Evolutionary conservation across 768 basidiomycete species (phyloP), one percentile per base, ranked within the genome.

Genomic region (Boletellus sp.): DNA sequence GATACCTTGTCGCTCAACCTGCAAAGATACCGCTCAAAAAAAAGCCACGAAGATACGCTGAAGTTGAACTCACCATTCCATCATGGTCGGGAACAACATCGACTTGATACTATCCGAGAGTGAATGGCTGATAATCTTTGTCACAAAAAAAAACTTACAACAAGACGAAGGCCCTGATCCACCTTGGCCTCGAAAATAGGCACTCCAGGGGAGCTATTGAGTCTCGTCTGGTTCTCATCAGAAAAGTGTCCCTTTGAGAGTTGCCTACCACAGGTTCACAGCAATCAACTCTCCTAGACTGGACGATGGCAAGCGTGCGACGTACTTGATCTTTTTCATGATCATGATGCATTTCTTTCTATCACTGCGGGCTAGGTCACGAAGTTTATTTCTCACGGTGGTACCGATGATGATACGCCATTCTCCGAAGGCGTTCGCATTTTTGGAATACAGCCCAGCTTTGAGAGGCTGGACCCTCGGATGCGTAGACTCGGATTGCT

Each of bases 111-210:
- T 79, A 17, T 42, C 10, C 4, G 12, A 1, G 22, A 24, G 15
- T 62, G 12, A 55, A 38, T 26, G n/a, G 17, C 13, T 1, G 2
- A 35, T 37, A 10, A 1, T 17, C 33, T 31, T 20, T 17, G 37
- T 7, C 3, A 15, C 11, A n/a, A n/a, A 44, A 36, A 13, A 26
- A 31, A 24, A 64, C 76, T 5, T 56, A 81, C 80, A 2, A 84
- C 71, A 20, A 84, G 61, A 9, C 80, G 69, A 20, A 73, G 60
- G 54, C 81, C 78, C 0, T 70, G 56, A 9, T 78, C 78, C 74
- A 86, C 80, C 60, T 84, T 86, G 0, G 85, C 86, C 59, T 86
- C 84, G 43, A 74, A 87, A 11, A 87, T 74, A 0, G 85, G 82
- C 4, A 87, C 64, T 1, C 76, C 75, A 16, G 64, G 63, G 11